Base-by-base conservation (phyloP, 2,329 filamentous ascomycete genomes). In the Sporothrix humicola region DNA sequence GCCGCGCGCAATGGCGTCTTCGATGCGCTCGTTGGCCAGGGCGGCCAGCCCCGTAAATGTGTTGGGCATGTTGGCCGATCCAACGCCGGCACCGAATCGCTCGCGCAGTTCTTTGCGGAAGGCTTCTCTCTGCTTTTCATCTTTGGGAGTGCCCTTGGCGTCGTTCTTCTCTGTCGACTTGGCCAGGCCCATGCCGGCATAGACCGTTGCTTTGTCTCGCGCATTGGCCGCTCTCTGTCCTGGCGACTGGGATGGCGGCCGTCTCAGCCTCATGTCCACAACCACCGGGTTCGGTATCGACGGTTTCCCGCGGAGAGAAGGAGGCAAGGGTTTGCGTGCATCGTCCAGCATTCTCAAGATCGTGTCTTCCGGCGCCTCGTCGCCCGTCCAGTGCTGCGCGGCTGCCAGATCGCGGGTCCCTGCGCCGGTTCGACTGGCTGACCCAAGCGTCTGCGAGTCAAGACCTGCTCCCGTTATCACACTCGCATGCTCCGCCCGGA, bases 1-100 rank as follows among this genome's bases (percentile, higher is more conserved):
- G 0, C 96, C 96, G 46, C 94, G 86, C 0, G 94, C 92, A 78
- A 98, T 98, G 6, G 96, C 96, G 79, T 98, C 92, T 81, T 98
- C 95, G 74, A 99, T 98, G 26, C 82, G 82, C 82, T 98, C 91
- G 80, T 98, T 98, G 0, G 96, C 96, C 69, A 98, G 82, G 0
- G 92, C 92, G 3, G 92, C 88, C 15, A 99, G 84, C 0, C 95
- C 96, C 48, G 92, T 88, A 1, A 98, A 83, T 0, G 93, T 90
- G 73, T 90, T 92, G 1, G 95, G 93, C 81, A 97, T 88, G 13
- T 42, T 48, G 70, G 58, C 70, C 8, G 0, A 89, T 85, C 65
- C 94, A 87, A 2, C 90, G 92, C 1, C 87, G 89, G 0, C 95
- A 91, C 88, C 84, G 77, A 98, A 97, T 0, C 95, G 88, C 73